Base-by-base conservation (phyloP, 2,329 filamentous ascomycete species). In the Fusarium verrucosum region DNA sequence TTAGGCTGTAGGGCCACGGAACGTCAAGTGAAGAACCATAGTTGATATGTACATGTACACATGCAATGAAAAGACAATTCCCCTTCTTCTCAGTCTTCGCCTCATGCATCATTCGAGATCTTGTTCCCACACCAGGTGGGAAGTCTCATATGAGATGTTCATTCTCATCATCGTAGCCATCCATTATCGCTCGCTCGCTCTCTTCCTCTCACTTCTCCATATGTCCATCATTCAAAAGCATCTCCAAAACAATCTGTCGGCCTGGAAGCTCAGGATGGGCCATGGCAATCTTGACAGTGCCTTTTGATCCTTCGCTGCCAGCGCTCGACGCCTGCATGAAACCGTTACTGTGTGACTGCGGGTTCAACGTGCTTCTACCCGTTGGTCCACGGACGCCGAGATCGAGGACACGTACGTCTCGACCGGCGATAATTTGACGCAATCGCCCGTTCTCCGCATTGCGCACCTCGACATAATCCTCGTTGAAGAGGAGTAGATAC, bases 381-480 rank as follows among this genome's bases (percentile, higher is more conserved):
- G 85, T 84, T 35, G 87, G 83, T 10, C 89, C 84, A 55, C 88
- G 79, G 67, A 90, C 85, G 8, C 92, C 93, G 72, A 96, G 93
- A 75, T 99, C 96, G 10, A 99, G 83, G 70, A 94, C 92, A 65
- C 91, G 89, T 44, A 99, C 92, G 73, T 97, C 94, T 62, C 92
- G 85, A 0, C 95, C 95, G 0, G 93, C 90, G 69, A 99, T 96
- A 57, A 99, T 95, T 80, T 99, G 95, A 70, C 95, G 87, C 64
- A 99, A 77, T 19, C 96, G 86, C 1, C 95, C 95, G 73, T 98
- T 98, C 80, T 97, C 92, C 17, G 95, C 95, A 72, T 99, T 98
- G 51, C 95, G 87, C 50, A 99, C 92, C 80, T 99, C 95, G 43
- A 99, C 92, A 70, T 98, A 99, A 76, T 98, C 94, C 20, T 92